A percentile compares a stretch with the other conserved stretches of the same genome.
phyloP scores from a whole-genome alignment of 1,284 basidiomycete genomes.

The Taiwanofungus camphoratus region DNA sequence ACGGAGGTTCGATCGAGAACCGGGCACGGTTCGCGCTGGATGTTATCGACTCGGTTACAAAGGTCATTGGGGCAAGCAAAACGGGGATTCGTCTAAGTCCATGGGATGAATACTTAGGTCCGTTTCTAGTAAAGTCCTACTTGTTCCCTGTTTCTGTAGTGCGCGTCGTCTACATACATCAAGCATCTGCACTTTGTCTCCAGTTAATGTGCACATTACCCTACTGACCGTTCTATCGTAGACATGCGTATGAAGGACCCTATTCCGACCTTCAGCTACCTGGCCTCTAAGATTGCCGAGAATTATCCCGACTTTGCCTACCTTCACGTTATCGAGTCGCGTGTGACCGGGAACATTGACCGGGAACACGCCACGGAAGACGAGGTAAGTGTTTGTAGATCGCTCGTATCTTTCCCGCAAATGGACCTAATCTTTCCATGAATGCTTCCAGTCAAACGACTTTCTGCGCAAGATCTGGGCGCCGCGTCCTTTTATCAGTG shows the following conservation, averaged over 20 bases:
- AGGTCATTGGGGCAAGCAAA: slow-evolving; percentile 33
- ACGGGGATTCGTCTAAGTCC: slow-evolving; percentile 52
- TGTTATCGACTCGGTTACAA: slow-evolving; percentile 40
- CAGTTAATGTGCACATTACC: not conserved
- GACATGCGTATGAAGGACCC: slow-evolving; percentile 36
- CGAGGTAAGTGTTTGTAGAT: slow-evolving; percentile 12
- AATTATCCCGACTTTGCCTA: slow-evolving; percentile 40
- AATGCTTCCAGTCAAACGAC: slow-evolving; percentile 20
- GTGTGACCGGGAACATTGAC: slow-evolving; percentile 11
- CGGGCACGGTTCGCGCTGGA: slow-evolving; percentile 44
- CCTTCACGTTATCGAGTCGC: slow-evolving; percentile 38
- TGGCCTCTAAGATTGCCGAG: slow-evolving; percentile 24
- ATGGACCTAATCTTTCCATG: no score
- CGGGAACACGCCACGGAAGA: slow-evolving; percentile 7
- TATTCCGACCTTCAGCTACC: slow-evolving; percentile 27
- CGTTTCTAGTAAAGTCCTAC: no score
- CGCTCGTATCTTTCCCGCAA: no score
- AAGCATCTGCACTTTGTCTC: not conserved
- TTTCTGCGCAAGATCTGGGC: slow-evolving; percentile 27
- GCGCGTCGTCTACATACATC: not conserved
- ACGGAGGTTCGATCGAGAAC: slow-evolving; percentile 54
- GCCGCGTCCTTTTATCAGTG: slow-evolving; percentile 25
- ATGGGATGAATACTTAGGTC: slow-evolving; percentile 39
- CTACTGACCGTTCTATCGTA: not conserved
- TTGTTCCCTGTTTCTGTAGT: no score